Evolutionary conservation across 768 basidiomycete species (phyloP), one percentile per base, ranked within the genome.

Genomic region (Termitomyces heimii): DNA sequence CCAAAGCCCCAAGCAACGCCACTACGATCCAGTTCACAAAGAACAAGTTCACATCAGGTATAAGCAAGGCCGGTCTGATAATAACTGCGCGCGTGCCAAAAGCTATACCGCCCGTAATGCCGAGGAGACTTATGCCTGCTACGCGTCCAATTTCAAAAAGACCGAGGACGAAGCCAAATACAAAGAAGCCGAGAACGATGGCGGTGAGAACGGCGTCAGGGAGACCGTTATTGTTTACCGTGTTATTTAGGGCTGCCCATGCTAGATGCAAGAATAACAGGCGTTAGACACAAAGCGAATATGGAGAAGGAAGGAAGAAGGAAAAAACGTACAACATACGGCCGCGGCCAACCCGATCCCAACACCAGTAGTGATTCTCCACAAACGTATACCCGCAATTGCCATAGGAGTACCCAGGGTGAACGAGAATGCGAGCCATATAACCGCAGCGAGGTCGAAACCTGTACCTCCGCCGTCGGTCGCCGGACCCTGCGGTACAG

Each of bases 191-290:
- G 26, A 88, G 56, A 8, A 80, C 71, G 52, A 84, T 73, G 39
- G 75, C 57, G 1, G 78, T 78, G 42, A 88, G 68, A 5, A 80
- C 64, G 20, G 79, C 55, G 64, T 88, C 86, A 0, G 81, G 68
- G 12, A 86, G 61, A 22, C 82, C 80, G 7, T 71, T 63, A 3
- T 77, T 68, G 57, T 74, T 70, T 3, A 82, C 67, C 1, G 82
- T 77, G 67, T 85, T 88, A 55, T 82, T 71, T 48, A 88, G 72
- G 12, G 85, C 81, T 7, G 82, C 76, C 86, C 86, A 88, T 5
- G 81, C 85, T 85, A 58, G 9, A 49, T 31, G 16, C 1, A 20
- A 8, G 2, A 43, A n/a, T 32, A 13, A 35, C 10, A 1, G 2
- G 16, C 2, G 16, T 13, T 20, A 48, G 47, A 5, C 24, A 22